These are phyloP conservation scores for Fusarium irregulare DNA, from an alignment of 2,329 filamentous ascomycete genomes.

Conservation along the genomic window DNA sequence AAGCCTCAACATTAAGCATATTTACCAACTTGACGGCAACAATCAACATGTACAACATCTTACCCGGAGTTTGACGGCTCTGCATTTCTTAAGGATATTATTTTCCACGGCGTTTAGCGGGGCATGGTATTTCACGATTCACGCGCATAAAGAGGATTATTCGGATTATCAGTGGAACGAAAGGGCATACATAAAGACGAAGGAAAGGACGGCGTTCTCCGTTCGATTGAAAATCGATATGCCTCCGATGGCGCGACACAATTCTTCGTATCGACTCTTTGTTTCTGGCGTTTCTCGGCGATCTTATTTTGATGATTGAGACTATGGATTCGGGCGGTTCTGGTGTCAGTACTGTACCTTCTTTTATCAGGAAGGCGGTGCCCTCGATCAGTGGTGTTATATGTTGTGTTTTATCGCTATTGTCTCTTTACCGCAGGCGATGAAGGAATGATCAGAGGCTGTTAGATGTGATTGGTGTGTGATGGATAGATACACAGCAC, in stretches of 20 bases:
- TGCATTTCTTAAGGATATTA: slow-evolving; percentile 3
- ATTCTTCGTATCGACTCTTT: slow-evolving; percentile 39
- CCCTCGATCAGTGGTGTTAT: slow-evolving; percentile 13
- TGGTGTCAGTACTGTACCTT: slow-evolving; percentile 24
- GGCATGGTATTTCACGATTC: slow-evolving; percentile 36
- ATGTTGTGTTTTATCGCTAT: slow-evolving; percentile 30
- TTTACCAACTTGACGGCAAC: slow-evolving; percentile 3
- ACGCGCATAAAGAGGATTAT: slow-evolving; percentile 42
- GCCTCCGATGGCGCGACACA: slow-evolving; percentile 42
- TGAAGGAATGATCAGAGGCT: slow-evolving; percentile 33
- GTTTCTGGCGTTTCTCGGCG: slow-evolving; percentile 18
- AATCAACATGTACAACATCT: slow-evolving; percentile 42
- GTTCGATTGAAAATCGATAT: slow-evolving; percentile 47
- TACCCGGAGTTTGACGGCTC: slow-evolving; percentile 13
- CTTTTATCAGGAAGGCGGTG: slow-evolving; percentile 6
- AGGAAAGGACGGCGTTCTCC: slow-evolving; percentile 45
- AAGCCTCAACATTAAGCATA: slow-evolving; percentile 16
- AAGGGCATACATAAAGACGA: slow-evolving; percentile 41
- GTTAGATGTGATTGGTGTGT: slow-evolving; percentile 25
- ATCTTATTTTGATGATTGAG: slow-evolving; percentile 24
- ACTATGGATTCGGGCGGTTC: slow-evolving; percentile 30
- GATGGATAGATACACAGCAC: slow-evolving; percentile 39
- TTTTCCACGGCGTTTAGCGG: slow-evolving; percentile 41
- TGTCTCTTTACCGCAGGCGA: slow-evolving; percentile 25
- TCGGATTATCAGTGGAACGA: slow-evolving; percentile 46